Conservation (phyloP, 2,329 filamentous ascomycete genomes). For the Colletotrichum lentis region DNA sequence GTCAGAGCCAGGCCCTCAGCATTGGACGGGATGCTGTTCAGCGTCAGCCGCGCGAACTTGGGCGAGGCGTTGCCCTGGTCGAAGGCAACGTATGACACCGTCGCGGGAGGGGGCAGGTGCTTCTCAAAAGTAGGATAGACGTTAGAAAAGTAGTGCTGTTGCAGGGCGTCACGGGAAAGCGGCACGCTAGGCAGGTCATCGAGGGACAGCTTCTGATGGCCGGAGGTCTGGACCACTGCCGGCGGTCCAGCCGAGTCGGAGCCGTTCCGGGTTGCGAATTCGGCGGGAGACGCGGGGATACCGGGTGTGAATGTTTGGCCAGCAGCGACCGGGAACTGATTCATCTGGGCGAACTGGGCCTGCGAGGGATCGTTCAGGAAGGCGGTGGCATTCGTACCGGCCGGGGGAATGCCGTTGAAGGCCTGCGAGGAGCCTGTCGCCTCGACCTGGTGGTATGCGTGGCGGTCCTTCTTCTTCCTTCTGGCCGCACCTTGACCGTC, state of each 20-base stretch:
- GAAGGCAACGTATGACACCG: slow-evolving; percentile 88
- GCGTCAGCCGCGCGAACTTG: slow-evolving; percentile 87
- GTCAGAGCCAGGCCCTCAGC: slow-evolving; percentile 82
- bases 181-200: slow-evolving; percentile 95
- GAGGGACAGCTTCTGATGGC: slow-evolving; percentile 81
- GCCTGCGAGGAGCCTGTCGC: slow-evolving; percentile 72
- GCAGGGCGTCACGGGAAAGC: slow-evolving; percentile 79
- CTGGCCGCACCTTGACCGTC: slow-evolving; percentile 61
- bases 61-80: slow-evolving; percentile 97
- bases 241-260: slow-evolving; percentile 49
- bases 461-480: slow-evolving; percentile 92
- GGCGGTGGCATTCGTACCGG: slow-evolving; percentile 57
- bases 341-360: slow-evolving; percentile 57
- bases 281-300: slow-evolving; percentile 41
- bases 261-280: slow-evolving; percentile 47
- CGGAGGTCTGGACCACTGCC: slow-evolving; percentile 65
- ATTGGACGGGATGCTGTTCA: slow-evolving; percentile 91
- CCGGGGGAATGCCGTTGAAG: slow-evolving; percentile 73
- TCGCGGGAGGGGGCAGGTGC: slow-evolving; percentile 87
- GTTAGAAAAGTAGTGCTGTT: slow-evolving; percentile 85
- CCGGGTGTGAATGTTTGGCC: slow-evolving; percentile 53
- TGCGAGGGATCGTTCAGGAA: slow-evolving; percentile 47
- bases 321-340: slow-evolving; percentile 69
- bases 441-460: slow-evolving; percentile 89
- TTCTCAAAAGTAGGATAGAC: slow-evolving; percentile 96